Evolutionary conservation across 108 stramenopile genomes (phyloP), one percentile per base, ranked within the genome.

Genomic region (Cylindrotheca closterium): DNA sequence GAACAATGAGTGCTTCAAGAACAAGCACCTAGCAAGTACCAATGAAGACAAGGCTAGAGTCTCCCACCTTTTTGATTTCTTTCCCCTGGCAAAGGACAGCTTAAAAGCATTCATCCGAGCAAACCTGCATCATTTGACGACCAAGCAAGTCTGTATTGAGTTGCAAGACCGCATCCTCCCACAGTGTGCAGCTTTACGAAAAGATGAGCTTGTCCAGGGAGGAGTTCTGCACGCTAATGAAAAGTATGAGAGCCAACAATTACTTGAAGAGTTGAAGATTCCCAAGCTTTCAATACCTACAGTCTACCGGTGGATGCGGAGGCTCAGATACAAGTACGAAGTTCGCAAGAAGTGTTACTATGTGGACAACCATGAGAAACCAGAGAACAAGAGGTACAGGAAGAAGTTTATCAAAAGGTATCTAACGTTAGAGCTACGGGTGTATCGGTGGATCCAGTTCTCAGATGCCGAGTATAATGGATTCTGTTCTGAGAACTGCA

Each of bases 291-390:
- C 19, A 19, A 12, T 21, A 51, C 51, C 12, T 12, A 51, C 51
- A 19, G 51, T 21, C n/a, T 21, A 19, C 5, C 12, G 21, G 5
- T 56, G 55, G 55, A 26, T 56, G 24, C 4, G n/a, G 55, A 51
- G 19, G 17, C 45, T 52, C 8, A 57, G 66, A 2, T 47, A 48
- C 24, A 12, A 58, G 27, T 67, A 67, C 26, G 46, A 58, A n/a
- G 28, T 27, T 30, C 4, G 25, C n/a, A 67, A 50, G 56, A 67
- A 67, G 23, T 18, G 45, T 18, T 67, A 26, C 30, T 67, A 67
- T 67, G 66, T 67, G 2, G 66, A 67, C 30, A 46, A 46, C 26
- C 66, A 67, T 48, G 66, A 67, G 23, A 5, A 23, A 8, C 15
- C 23, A 23, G 66, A 67, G 4, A 18, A n/a, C 24, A 24, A 47